Evolutionary conservation across 148 eudicot species (phyloP).

Genomic region (Salicornia ramosissima): DNA sequence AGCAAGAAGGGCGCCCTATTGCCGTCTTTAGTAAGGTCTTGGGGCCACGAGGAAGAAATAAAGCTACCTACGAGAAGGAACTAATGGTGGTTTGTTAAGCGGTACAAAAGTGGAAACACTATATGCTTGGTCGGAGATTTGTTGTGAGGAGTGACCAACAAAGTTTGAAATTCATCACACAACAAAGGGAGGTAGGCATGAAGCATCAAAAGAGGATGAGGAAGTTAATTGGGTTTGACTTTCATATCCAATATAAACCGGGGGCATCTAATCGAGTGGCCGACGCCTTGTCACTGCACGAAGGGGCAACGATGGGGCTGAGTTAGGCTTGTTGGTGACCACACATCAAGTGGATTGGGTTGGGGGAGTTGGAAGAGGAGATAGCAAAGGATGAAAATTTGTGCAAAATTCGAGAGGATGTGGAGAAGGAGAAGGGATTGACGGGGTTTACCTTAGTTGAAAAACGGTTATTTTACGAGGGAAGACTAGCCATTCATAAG

Average conservation of each 20-base stretch:
- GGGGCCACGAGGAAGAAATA: background rate
- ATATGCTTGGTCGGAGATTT: background rate
- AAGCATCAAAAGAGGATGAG: background rate
- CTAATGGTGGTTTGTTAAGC: background rate
- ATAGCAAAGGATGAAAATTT: background rate
- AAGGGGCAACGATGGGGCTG: background rate
- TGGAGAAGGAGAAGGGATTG: too few relatives aligned
- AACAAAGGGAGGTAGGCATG: background rate
- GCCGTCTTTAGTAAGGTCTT: background rate
- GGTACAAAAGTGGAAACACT: background rate
- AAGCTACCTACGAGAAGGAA: background rate
- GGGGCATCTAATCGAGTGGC: too few relatives aligned
- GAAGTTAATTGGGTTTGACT: background rate
- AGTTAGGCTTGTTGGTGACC: background rate
- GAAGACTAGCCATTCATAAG: background rate
- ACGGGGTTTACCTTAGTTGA: too few relatives aligned
- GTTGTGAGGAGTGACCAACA: background rate
- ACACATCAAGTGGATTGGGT: background rate
- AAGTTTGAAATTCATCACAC: background rate
- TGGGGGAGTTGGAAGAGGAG: background rate
- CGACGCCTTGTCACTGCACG: background rate
- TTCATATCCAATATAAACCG: too few relatives aligned
- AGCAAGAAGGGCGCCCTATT: background rate
- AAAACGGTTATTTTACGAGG: background rate
- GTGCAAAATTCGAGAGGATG: too few relatives aligned